These are phyloP conservation scores for Sphaerulina vaccinii DNA, from an alignment of 2,329 filamentous ascomycete species.

Conservation along the genomic window DNA sequence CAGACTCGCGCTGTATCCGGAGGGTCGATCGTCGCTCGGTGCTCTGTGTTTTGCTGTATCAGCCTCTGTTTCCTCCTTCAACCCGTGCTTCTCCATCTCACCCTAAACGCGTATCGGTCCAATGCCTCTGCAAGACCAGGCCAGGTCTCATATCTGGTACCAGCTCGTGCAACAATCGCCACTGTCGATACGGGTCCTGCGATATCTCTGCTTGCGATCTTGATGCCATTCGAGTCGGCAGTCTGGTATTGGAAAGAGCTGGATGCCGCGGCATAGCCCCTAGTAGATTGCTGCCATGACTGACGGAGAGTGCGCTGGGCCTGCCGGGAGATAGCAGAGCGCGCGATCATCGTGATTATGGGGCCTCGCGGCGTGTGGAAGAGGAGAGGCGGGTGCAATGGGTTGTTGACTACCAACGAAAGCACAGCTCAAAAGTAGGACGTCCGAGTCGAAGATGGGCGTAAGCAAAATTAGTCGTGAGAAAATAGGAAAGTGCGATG, in stretches of 20 bases:
- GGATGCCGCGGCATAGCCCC: conserved; percentile 66
- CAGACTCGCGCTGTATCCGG: conserved; percentile 90
- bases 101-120: conserved; percentile 97
- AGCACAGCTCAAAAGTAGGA: conserved; percentile 8
- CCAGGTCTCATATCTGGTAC: conserved; percentile 85
- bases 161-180: conserved; percentile 88
- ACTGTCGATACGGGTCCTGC: conserved; percentile 86
- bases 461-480: conserved; percentile 12
- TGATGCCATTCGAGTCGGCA: conserved; percentile 81
- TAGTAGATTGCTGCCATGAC: conserved; percentile 57
- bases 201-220: conserved; percentile 87
- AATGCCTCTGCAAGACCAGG: conserved; percentile 88
- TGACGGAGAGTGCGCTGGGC: conserved; percentile 62
- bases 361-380: conserved; percentile 28
- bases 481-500: too few relatives aligned
- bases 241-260: conserved; percentile 84
- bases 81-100: conserved; percentile 41
- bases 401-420: conserved; percentile 11
- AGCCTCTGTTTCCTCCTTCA: conserved; percentile 14
- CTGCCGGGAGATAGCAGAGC: conserved; percentile 63
- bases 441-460: conserved; percentile 13
- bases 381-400: conserved; percentile 21
- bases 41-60: conserved; percentile 55
- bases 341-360: conserved; percentile 59
- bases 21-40: conserved; percentile 85